Base-by-base conservation (phyloP, 257 asterid genomes). In the Mitragyna speciosa region DNA sequence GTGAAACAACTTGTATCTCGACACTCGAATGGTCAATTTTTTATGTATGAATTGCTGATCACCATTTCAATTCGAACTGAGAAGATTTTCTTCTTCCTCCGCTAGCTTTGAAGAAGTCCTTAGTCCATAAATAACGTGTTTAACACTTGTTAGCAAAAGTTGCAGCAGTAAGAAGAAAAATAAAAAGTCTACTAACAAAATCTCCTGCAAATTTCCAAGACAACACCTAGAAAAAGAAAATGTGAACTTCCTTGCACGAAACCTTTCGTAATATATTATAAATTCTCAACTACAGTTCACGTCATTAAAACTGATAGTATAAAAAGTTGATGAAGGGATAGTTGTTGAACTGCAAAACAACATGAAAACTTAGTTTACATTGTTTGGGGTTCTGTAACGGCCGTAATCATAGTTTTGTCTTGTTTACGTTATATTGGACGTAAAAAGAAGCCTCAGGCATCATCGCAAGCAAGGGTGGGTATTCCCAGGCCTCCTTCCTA, bases 361-460 rank as follows among this genome's bases (percentile, higher is more conserved):
- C 30, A 76, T 76, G 72, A 70, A 70, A 72, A 19, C 82, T 49
- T 26, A 41, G 77, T 71, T 26, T 45, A 59, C 33, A 41, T 59
- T 24, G 65, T 72, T 41, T 72, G 26, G 30, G 73, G 70, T 14
- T 72, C 52, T 41, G 66, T 63, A 39, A 48, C 72, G 63, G 74
- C 47, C 1, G 63, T 26, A 5, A 6, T 72, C 45, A 19, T 19
- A 19, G 3, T 79, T 0, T 71, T 56, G 24, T 71, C 5, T 16
- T 26, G 69, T 43, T 31, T 79, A 17, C 24, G 31, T 28, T 15
- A 49, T 49, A 47, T 17, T 68, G 75, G 68, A 28, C 4, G 76
- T 24, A 78, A 51, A 41, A 66, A 68, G 41, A 66, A 67, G 75
- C 24, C 22, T 4, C 19, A 59, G 9, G 56, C 56, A 3, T 24